Conservation (phyloP, 2,329 filamentous ascomycete genomes). For the Rhynchosporium agropyri region DNA sequence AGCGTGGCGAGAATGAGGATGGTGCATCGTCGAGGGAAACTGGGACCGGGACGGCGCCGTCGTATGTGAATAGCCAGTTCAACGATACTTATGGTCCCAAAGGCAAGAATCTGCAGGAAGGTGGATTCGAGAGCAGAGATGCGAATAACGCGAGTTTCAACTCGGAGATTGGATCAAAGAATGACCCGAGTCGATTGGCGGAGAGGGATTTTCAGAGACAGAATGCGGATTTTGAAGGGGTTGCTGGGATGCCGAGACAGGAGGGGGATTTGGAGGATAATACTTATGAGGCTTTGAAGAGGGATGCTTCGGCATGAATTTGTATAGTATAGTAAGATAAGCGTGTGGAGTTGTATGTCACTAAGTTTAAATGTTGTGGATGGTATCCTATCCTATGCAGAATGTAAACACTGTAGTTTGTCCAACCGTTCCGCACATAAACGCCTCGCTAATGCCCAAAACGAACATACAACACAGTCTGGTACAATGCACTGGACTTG, state of each 20-base stretch:
- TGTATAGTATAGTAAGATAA: background rate
- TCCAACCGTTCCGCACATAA: constrained; percentile 17
- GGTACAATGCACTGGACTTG: constrained; percentile 7
- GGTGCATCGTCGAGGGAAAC: background rate
- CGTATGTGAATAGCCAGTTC: constrained; percentile 37
- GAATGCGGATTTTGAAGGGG: constrained; percentile 33
- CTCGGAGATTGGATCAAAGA: constrained; percentile 49
- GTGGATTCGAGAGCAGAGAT: constrained; percentile 36
- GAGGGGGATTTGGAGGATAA: constrained; percentile 30
- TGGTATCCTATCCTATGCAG: constrained; percentile 11
- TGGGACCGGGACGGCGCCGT: constrained; percentile 31
- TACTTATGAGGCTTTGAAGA: constrained; percentile 30
- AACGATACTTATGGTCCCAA: constrained; percentile 32
- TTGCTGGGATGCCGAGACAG: constrained; percentile 34
- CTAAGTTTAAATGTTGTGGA: constrained; percentile 7
- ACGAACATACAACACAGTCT: constrained; percentile 1
- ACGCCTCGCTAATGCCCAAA: constrained; percentile 26
- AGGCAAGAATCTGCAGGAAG: constrained; percentile 40
- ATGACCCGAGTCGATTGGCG: constrained; percentile 52
- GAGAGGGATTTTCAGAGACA: constrained; percentile 47
- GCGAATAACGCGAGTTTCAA: constrained; percentile 41
- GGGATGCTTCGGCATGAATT: constrained; percentile 32
- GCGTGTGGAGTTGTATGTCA: background rate
- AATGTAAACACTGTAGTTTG: constrained; percentile 12
- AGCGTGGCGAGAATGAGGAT: constrained; percentile 17